Percentiles rank a stretch among this genome's conserved stretches.
Conservation (phyloP, 345 rosid genomes). For the Lenwebbia sp. region DNA sequence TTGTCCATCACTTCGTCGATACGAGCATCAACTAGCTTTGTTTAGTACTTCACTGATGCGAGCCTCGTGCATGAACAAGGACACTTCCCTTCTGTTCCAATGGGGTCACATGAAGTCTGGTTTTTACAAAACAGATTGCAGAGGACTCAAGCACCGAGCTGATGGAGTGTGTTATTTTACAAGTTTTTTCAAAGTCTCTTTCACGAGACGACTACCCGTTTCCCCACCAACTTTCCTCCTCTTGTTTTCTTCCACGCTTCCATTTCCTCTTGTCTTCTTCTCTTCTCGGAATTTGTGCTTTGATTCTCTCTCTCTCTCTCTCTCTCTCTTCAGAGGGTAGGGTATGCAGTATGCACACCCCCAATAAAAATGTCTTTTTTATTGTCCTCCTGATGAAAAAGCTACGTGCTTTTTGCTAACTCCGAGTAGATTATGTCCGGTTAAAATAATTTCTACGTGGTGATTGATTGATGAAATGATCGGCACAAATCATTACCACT, state of each 20-base stretch:
- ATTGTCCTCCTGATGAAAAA: neutral
- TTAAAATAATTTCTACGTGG: neutral
- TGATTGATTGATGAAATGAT: neutral
- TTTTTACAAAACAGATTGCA: neutral
- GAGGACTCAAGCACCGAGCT: neutral
- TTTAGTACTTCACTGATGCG: neutral
- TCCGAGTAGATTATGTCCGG: neutral
- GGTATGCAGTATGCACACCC: neutral
- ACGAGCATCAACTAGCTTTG: neutral
- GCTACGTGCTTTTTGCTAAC: neutral
- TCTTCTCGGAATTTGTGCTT: constrained; percentile 54
- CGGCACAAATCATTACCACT: neutral
- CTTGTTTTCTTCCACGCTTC: constrained; percentile 38
- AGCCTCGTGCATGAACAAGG: neutral
- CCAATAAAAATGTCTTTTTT: neutral
- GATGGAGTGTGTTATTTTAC: neutral
- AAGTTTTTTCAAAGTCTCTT: constrained; percentile 21
- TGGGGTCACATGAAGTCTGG: neutral
- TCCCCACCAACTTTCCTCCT: constrained; percentile 21
- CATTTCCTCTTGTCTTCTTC: constrained; percentile 43
- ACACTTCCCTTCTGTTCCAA: neutral
- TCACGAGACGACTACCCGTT: constrained; percentile 60
- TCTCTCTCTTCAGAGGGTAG: neutral
- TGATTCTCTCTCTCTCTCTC: constrained; percentile 22
- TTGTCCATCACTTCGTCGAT: neutral